These are phyloP conservation scores for Phytophthora podocarpi DNA, from an alignment of 352 stramenopile species.

Conservation along the genomic window DNA sequence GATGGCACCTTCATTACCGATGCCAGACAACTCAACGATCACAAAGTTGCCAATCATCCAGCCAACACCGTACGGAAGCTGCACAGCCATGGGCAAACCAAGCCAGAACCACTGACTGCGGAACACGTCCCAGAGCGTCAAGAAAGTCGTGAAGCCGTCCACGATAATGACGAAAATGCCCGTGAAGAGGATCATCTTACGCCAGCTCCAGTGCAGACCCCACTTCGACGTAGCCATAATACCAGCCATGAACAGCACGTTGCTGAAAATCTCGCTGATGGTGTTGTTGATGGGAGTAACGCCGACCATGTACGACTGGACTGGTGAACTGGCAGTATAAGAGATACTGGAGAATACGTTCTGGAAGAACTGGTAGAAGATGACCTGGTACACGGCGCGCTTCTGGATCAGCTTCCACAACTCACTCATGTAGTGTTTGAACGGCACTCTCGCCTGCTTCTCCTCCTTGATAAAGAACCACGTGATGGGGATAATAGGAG, in stretches of 20 bases:
- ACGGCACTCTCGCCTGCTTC: constrained; percentile 24
- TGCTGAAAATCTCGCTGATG: constrained; percentile 37
- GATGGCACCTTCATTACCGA: constrained; percentile 49
- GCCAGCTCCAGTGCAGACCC: constrained; percentile 53
- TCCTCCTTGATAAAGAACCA: constrained; percentile 52
- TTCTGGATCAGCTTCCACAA: constrained; percentile 44
- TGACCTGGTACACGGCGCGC: constrained; percentile 48
- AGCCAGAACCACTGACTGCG: constrained; percentile 49
- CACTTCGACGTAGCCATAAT: constrained; percentile 39
- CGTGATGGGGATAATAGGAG: constrained; percentile 33
- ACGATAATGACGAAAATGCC: constrained; percentile 28
- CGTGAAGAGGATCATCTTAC: constrained; percentile 39
- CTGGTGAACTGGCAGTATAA: constrained; percentile 30
- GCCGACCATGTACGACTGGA: constrained; percentile 37
- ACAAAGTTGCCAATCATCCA: constrained; percentile 46
- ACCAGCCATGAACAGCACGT: constrained; percentile 31
- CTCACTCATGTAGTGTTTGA: constrained; percentile 34
- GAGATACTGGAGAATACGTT: constrained; percentile 41
- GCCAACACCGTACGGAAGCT: too few relatives aligned
- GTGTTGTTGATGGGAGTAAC: constrained; percentile 41
- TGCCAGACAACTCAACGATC: constrained; percentile 44
- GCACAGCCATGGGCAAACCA: constrained; percentile 33
- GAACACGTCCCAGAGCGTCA: constrained; percentile 46
- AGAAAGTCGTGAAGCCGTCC: constrained; percentile 37
- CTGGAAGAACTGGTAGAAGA: constrained; percentile 47